These are phyloP conservation scores for Cnidoscolus chayamansa DNA, from an alignment of 441 rosid genomes.

Conservation along the genomic window DNA sequence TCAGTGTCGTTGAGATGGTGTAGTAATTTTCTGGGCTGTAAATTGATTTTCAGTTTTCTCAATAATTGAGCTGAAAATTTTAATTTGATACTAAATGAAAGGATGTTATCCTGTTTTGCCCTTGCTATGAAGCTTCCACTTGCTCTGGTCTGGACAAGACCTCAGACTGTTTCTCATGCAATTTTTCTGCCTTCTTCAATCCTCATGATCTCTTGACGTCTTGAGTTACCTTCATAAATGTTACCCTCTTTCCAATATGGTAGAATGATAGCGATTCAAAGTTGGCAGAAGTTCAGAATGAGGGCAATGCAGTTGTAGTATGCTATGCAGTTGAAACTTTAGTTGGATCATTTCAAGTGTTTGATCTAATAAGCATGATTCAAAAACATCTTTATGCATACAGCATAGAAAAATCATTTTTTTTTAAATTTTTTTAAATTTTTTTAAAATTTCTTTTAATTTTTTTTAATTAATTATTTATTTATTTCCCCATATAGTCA, in stretches of 20 bases:
- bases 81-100: not conserved
- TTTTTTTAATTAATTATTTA: too few species aligned
- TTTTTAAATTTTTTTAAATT: too few species aligned
- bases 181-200: not conserved
- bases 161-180: not conserved
- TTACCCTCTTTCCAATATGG: not conserved
- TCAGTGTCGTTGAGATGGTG: conserved; percentile 8
- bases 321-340: not conserved
- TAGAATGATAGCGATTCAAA: conserved; percentile 6
- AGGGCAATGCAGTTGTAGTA: not conserved
- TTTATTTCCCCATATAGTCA: not conserved
- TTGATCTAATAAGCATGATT: not conserved
- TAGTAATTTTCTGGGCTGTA: not conserved
- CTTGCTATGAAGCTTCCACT: not conserved
- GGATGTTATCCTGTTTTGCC: conserved; percentile 1
- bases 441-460: too few species aligned
- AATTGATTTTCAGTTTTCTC: not conserved
- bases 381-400: not conserved
- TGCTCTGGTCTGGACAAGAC: conserved; percentile 6
- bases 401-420: too few species aligned
- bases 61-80: not conserved
- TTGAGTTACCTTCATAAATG: not conserved
- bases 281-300: not conserved
- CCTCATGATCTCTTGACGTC: not conserved
- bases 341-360: not conserved